Percentiles rank a stretch among this genome's conserved stretches.
Conservation (phyloP, 2,329 filamentous ascomycete species). For the Colletotrichum filicis region DNA sequence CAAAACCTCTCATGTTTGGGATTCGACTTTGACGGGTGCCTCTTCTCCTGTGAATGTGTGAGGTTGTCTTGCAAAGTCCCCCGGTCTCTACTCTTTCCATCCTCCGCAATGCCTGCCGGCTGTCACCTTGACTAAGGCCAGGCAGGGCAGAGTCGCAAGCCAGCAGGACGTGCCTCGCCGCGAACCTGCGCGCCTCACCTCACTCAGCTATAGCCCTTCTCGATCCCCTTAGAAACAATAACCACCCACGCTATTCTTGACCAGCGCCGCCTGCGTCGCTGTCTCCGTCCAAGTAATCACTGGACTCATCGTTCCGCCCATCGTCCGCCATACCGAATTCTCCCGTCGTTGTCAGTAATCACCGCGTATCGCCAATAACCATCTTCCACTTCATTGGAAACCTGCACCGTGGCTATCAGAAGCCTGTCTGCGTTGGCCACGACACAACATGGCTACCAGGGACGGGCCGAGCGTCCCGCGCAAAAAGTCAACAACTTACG, state of each 20-base stretch:
- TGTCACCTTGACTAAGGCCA: not conserved
- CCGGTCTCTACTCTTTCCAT: not conserved
- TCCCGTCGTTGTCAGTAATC: not conserved
- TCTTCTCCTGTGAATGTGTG: not conserved
- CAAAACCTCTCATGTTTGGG: not conserved
- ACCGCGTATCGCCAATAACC: not conserved
- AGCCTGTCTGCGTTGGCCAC: not conserved
- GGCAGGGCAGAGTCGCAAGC: not conserved
- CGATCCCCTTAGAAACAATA: not conserved
- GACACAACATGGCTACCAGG: slow-evolving; percentile 29
- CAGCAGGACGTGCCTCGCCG: not conserved
- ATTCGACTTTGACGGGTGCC: not conserved
- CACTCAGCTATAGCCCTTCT: not conserved
- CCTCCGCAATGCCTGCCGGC: not conserved
- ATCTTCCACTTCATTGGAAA: not conserved
- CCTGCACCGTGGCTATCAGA: not conserved
- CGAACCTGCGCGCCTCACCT: not conserved
- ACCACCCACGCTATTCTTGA: slow-evolving; percentile 2
- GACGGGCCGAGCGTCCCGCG: slow-evolving; percentile 26
- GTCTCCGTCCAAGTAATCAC: not conserved
- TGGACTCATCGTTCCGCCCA: not conserved
- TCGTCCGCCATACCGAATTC: not conserved
- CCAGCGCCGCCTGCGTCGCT: not conserved
- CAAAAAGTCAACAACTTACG: slow-evolving; percentile 35
- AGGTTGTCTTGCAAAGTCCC: not conserved